A percentile compares a stretch with the other conserved stretches of the same genome.
These are phyloP conservation scores for Thalassiosira livingstoniorum DNA, from an alignment of 352 stramenopile species.

Conservation along the genomic window DNA sequence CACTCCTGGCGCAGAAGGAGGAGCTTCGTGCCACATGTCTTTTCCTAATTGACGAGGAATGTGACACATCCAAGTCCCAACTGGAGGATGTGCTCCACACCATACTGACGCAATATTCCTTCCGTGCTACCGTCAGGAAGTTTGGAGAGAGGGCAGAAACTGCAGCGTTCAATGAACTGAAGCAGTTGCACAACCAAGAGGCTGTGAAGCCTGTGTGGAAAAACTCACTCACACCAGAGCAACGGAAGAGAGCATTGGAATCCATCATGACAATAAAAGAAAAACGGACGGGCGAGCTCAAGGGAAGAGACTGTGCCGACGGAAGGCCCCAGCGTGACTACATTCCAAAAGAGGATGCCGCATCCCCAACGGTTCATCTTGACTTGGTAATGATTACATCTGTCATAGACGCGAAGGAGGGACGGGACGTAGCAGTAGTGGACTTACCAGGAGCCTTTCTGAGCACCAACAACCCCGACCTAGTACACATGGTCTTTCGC, in stretches of 20 bases:
- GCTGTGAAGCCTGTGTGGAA: too few relatives aligned
- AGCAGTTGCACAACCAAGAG: too few relatives aligned
- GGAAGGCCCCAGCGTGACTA: not conserved
- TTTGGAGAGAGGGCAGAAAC: too few relatives aligned
- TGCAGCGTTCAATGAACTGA: too few relatives aligned
- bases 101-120: not conserved
- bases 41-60: not conserved
- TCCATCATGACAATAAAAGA: too few relatives aligned
- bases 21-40: not conserved
- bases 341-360: not conserved
- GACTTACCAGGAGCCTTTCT: not conserved
- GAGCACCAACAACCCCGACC: not conserved
- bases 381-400: constrained; percentile 26
- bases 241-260: too few relatives aligned
- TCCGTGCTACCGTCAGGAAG: too few relatives aligned
- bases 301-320: not conserved
- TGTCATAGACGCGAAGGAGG: constrained; percentile 2
- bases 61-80: not conserved
- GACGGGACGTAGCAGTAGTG: not conserved
- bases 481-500: not conserved
- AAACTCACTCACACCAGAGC: too few relatives aligned
- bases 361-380: not conserved
- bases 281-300: constrained; percentile 7
- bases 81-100: not conserved
- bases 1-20: not conserved